Base-by-base conservation (phyloP, 345 rosid genomes). In the Brassica cretica region DNA sequence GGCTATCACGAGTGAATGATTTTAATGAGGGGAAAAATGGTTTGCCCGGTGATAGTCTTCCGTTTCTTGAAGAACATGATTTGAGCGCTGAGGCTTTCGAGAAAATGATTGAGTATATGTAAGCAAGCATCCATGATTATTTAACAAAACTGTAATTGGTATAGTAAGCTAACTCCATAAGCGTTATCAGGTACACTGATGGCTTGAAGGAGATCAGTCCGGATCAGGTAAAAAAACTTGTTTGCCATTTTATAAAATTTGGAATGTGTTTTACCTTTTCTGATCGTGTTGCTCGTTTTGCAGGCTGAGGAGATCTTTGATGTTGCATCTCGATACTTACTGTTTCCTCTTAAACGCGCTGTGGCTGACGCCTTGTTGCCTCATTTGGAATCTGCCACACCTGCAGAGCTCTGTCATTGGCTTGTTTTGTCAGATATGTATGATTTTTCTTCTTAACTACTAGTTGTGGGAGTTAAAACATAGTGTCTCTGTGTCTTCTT, bases 251-350 rank as follows among this genome's bases (percentile, higher is more conserved):
- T 16, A 30, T 25, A 18, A 63, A 0, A 6, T 1, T 16, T 5
- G 60, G 19, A 2, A 1, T 66, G 39, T 58, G 9, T 79, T 8
- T 25, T 25, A 3, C 15, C 2, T 10, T 30, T 27, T 69, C 53
- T 44, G 33, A 73, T 70, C 51, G 59, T 30, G 66, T 41, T 74
- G 6, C 19, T 59, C 2, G 44, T 70, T 87, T 79, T 78, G 64
- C 87, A 92, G 98, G 98, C 90, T 27, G 99, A 91, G 79, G 98
- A 90, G 80, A 89, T 93, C 82, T 93, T 95, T 85, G 99, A 95
- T 85, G 96, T 93, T 77, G 94, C 98, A 77, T 93, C 99, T 65
- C 89, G 99, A 75, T 95, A 95, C 82, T 82, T 95, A 55, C 75
- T 95, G 68, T 91, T 95, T 85, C 96, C 99, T 77, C 89, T 95